A percentile compares a stretch with the other conserved stretches of the same genome.
phyloP scores from a whole-genome alignment of 129 eudicot genomes.

The Chrysanthemum makinoi region DNA sequence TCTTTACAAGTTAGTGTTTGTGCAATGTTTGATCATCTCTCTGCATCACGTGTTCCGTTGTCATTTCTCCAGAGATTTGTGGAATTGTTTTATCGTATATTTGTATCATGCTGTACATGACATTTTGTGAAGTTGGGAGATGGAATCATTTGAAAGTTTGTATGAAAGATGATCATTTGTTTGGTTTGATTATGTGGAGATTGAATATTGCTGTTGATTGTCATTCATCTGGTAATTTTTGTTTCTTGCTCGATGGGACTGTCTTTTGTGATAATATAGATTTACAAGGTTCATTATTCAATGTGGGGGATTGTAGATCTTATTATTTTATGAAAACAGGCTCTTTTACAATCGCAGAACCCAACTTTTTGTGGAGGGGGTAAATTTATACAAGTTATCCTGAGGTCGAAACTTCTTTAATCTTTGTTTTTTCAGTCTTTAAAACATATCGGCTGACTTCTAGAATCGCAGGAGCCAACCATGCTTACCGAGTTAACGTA shows the following conservation, averaged over 20 bases:
- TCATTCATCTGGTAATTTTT: background rate
- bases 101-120: conserved; percentile 11
- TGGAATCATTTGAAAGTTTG: background rate
- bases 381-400: too few relatives aligned
- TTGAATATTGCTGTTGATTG: background rate
- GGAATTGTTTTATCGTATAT: conserved; percentile 14
- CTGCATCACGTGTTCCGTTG: conserved; percentile 10
- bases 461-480: too few relatives aligned
- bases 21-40: conserved; percentile 2
- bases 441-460: too few relatives aligned
- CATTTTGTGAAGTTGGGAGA: background rate
- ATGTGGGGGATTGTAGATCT: too few relatives aligned
- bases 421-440: too few relatives aligned
- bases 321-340: too few relatives aligned
- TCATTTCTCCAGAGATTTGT: background rate
- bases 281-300: too few relatives aligned
- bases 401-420: too few relatives aligned
- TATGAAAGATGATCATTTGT: background rate
- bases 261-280: too few relatives aligned
- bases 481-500: too few relatives aligned
- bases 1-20: conserved; percentile 1
- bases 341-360: too few relatives aligned
- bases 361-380: too few relatives aligned
- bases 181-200: background rate
- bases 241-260: background rate